Base-by-base conservation (phyloP, 768 basidiomycete genomes). In the Mycena vulgaris region DNA sequence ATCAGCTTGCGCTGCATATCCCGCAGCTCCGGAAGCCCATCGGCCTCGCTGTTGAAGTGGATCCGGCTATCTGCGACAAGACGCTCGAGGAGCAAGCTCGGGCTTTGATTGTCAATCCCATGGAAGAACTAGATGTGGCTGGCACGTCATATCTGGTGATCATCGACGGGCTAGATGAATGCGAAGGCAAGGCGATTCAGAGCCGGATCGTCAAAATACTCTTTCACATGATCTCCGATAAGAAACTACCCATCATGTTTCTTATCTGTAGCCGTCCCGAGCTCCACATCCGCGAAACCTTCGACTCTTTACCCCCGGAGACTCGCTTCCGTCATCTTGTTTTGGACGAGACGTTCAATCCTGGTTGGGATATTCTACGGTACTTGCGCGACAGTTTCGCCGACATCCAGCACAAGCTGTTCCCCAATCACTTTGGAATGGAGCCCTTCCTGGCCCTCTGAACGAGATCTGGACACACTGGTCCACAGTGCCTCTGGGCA, bases 391-490 rank as follows among this genome's bases (percentile, higher is more conserved):
- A 62, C 23, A n/a, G 35, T 30, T 51, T 62, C n/a, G 3, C 47
- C 21, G 33, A 62, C 2, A 51, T 62, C 23, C 33, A n/a, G 13
- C 4, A 8, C 10, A 62, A 16, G 47, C 60, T 31, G 7, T 37
- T 62, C 10, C 60, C 47, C 5, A 3, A 37, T 17, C n/a, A 48
- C 14, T n/a, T 17, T 19, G 47, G 2, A 6, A 23, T 42, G n/a
- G 3, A n/a, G 31, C n/a, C 19, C 42, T 23, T 5, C 59, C 16
- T 75, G 74, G 74, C 66, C 74, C 9, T 56, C 60, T 5, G 51
- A 59, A 16, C 33, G 25, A 11, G 48, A 55, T 70, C 35, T 72
- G 3, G 23, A 68, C 6, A 39, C 16, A 19, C 55, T 75, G 11
- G 72, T 79, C 17, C 35, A 64, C 6, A n/a, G n/a, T n/a, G n/a